Conservation (phyloP, 768 basidiomycete genomes). For the Boletus rufocinnamomeus region DNA sequence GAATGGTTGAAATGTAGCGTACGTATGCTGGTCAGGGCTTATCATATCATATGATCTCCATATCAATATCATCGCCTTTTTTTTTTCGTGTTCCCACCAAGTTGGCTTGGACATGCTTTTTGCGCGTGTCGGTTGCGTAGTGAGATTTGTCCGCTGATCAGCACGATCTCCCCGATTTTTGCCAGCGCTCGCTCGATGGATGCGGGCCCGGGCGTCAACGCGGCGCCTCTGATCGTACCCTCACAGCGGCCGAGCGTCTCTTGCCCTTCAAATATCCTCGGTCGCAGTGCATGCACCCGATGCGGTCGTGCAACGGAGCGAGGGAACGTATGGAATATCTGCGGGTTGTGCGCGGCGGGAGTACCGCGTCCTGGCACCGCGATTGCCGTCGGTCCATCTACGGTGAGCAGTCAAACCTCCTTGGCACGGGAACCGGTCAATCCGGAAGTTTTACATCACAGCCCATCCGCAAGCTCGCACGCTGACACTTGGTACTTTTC, state of each 20-base stretch:
- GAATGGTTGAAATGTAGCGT: not conserved
- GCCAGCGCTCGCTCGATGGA: not conserved
- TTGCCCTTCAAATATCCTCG: not conserved
- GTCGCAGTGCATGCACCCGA: not conserved
- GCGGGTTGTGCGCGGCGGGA: not conserved
- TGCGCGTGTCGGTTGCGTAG: not conserved
- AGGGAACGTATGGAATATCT: not conserved
- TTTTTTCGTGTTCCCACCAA: not conserved
- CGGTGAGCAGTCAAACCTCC: not conserved
- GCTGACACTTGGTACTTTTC: not conserved
- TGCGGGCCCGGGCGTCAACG: not conserved
- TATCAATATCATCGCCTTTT: too few species aligned
- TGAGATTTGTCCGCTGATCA: not conserved
- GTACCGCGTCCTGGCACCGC: not conserved
- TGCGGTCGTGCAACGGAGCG: not conserved
- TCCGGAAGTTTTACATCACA: not conserved
- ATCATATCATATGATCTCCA: not conserved
- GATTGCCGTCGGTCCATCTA: not conserved
- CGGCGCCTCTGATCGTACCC: not conserved
- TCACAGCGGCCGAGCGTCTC: not conserved
- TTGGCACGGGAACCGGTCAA: not conserved
- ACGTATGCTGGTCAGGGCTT: not conserved
- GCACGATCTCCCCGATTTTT: not conserved
- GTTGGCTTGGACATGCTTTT: not conserved
- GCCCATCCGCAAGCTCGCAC: not conserved